Percentiles rank a stretch among this genome's conserved stretches.
Conservation (phyloP, 495 filamentous ascomycete species). For the Tuber umbilicatum region DNA sequence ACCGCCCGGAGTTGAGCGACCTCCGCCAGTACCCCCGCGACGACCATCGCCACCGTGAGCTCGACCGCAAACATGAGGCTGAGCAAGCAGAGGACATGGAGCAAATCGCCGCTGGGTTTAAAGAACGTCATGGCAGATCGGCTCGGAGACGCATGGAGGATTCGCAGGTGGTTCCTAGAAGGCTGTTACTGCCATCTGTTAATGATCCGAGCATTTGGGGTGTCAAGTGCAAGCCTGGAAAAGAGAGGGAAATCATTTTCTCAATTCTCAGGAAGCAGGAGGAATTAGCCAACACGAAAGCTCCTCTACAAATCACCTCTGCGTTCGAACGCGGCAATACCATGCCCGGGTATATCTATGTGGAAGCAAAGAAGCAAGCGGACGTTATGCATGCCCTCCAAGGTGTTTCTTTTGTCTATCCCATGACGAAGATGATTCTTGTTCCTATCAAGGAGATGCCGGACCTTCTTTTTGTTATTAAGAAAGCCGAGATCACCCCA, state of each 20-base stretch:
- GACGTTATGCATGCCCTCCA: slow-evolving; percentile 77
- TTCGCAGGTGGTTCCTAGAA: slow-evolving; percentile 69
- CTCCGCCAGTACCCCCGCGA: slow-evolving; percentile 50
- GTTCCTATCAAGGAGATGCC: slow-evolving; percentile 98
- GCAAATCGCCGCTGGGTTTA: slow-evolving; percentile 78
- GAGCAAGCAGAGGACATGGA: slow-evolving; percentile 71
- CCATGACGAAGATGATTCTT: slow-evolving; percentile 69
- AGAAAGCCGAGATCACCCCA: slow-evolving; percentile 75
- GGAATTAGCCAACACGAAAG: slow-evolving; percentile 64
- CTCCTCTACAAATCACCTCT: slow-evolving; percentile 70
- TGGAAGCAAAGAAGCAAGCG: slow-evolving; percentile 78
- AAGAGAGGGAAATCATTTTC: slow-evolving; percentile 84
- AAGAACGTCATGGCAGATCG: slow-evolving; percentile 70
- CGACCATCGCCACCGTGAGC: slow-evolving; percentile 85
- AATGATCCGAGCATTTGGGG: slow-evolving; percentile 96
- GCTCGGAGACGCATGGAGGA: slow-evolving; percentile 48
- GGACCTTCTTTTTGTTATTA: slow-evolving; percentile 80
- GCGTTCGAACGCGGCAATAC: slow-evolving; percentile 82
- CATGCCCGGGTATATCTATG: slow-evolving; percentile 92
- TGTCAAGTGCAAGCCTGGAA: slow-evolving; percentile 84
- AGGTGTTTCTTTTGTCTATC: slow-evolving; percentile 77
- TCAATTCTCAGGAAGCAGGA: slow-evolving; percentile 80
- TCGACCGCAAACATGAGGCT: slow-evolving; percentile 83
- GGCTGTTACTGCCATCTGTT: slow-evolving; percentile 82
- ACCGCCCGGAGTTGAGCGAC: slow-evolving; percentile 69